Evolutionary conservation across 805 yeast species (phyloP).

Genomic region (Torulaspora delbrueckii): DNA sequence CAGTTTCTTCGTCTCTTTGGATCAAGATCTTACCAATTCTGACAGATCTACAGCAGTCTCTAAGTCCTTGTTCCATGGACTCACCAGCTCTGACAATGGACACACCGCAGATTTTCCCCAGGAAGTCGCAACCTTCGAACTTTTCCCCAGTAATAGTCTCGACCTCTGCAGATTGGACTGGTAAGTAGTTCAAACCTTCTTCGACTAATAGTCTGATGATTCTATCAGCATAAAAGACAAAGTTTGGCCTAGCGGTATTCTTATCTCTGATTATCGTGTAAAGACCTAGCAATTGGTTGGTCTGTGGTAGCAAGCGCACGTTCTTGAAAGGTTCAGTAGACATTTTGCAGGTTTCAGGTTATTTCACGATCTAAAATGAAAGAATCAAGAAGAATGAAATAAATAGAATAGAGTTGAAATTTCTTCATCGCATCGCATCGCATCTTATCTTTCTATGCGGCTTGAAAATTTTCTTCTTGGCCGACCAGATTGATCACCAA

Average conservation of each 20-base stretch:
- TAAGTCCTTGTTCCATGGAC: constrained; percentile 96
- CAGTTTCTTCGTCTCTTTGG: constrained; percentile 98
- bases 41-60: constrained; percentile 96
- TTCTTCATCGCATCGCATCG: constrained; percentile 1
- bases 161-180: constrained; percentile 66
- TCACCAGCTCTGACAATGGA: constrained; percentile 98
- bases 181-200: constrained; percentile 90
- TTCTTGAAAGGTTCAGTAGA: constrained; percentile 37
- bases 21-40: constrained; percentile 94
- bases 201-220: constrained; percentile 91
- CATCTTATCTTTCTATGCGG: neutral
- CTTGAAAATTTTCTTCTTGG: neutral
- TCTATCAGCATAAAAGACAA: constrained; percentile 91
- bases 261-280: constrained; percentile 87
- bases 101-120: constrained; percentile 96
- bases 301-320: constrained; percentile 73
- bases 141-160: constrained; percentile 71
- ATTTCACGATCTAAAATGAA: neutral
- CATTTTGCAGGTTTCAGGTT: constrained; percentile 14
- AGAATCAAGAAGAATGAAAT: neutral
- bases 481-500: neutral
- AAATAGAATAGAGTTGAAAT: neutral
- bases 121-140: constrained; percentile 72
- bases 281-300: constrained; percentile 82
- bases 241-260: constrained; percentile 79